Base-by-base conservation (phyloP, 805 yeast species). In the Wickerhamomyces subpelliculosus region DNA sequence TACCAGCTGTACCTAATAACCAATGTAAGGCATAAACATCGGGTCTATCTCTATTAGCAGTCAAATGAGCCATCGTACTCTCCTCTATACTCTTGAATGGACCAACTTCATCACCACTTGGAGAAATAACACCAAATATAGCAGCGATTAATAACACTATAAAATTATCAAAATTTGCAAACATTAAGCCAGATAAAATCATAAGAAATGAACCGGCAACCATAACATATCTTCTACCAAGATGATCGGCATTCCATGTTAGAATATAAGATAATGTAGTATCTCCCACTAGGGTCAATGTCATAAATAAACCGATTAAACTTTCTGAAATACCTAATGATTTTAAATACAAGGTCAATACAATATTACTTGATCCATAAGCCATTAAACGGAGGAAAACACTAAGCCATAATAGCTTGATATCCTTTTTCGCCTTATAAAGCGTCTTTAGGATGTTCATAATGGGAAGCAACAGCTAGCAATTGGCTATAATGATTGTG, bases 31-130 rank as follows among this genome's bases (percentile, higher is more conserved):
- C 93, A 64, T 78, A 86, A 3, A 85, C 65, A 45, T 78, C 84
- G 1, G 94, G 80, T 33, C 94, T 66, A 39, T 72, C 73, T 38
- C 64, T 65, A 27, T 69, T 70, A 0, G 81, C 78, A 0, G 94
- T 81, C 45, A 87, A 61, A 57, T 84, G 90, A 0, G 95, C 93
- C 35, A 87, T 67, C 28, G 84, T 72, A 1, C 90, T 78, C 53
- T 86, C 95, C 56, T 87, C 96, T 22, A 87, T 78, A 0, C 93
- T 76, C 52, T 84, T 81, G 58, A 87, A 87, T 0, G 96, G 96
- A 0, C 96, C 96, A 0, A 89, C 85, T 52, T 87, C 96, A 51
- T 81, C 88, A 19, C 96, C 95, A 22, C 86, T 77, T 2, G 95
- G 93, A 2, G 95, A 84, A 8, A 87, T 83, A 14, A 87, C 95